These are phyloP conservation scores for Nitzschia sp. DNA, from an alignment of 108 stramenopile genomes.

Conservation along the genomic window DNA sequence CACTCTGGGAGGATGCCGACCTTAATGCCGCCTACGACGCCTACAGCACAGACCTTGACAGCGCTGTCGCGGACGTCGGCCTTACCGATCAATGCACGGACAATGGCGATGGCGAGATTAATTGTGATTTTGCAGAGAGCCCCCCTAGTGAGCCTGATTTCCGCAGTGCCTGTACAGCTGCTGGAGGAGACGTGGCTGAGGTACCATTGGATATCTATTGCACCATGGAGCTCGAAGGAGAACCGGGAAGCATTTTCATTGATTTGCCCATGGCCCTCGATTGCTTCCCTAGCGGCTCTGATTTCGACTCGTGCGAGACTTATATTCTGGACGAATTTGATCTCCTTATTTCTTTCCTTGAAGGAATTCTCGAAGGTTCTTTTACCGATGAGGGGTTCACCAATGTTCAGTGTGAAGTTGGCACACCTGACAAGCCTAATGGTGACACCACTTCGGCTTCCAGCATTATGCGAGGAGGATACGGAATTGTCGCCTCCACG, in stretches of 20 bases:
- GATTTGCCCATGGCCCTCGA: background rate
- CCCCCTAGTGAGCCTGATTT: background rate
- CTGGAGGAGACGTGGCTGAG: background rate
- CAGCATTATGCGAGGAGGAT: too few species aligned
- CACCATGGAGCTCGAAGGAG: background rate
- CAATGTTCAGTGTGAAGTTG: background rate
- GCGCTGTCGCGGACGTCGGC: background rate
- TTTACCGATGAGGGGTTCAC: background rate
- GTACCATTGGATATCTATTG: background rate
- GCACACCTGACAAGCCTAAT: too few species aligned
- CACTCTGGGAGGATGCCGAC: background rate
- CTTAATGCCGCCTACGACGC: background rate
- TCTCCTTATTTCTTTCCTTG: background rate
- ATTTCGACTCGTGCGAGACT: background rate
- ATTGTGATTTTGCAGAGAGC: background rate
- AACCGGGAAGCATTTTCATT: background rate
- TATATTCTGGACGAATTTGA: background rate
- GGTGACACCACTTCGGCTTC: too few species aligned
- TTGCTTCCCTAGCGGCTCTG: background rate
- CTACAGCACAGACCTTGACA: background rate
- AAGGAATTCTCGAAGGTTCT: background rate
- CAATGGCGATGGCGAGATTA: background rate
- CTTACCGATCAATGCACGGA: background rate
- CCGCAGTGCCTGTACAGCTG: background rate
- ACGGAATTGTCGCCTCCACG: too few species aligned